Evolutionary conservation across 371 early-diverging fungal species (phyloP).

Genomic region (Funneliformis caledonium): DNA sequence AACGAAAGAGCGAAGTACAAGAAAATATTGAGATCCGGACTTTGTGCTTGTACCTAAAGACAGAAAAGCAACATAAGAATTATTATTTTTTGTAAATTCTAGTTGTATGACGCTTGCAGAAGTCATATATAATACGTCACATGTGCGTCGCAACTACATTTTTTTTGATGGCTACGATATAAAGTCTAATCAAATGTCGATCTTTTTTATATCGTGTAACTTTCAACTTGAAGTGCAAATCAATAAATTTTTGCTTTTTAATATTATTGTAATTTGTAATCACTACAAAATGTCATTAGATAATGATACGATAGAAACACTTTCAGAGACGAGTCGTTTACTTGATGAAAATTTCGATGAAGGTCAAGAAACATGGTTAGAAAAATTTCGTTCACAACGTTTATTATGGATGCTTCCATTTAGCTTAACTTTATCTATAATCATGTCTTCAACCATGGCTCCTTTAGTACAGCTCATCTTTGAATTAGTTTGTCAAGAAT

Average conservation of each 20-base stretch:
- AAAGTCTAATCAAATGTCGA: no score
- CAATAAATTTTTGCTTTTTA: neutral
- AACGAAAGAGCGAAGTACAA: no score
- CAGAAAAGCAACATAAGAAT: no score
- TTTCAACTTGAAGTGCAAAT: no score
- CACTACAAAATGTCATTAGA: neutral
- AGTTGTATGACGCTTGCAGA: no score
- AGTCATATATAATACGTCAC: no score
- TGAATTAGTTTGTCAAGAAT: slow-evolving; percentile 19
- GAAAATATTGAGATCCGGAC: no score
- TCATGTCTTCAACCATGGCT: slow-evolving; percentile 1
- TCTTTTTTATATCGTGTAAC: no score
- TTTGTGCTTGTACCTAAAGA: no score
- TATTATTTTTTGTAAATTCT: no score
- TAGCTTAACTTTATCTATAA: slow-evolving; percentile 7
- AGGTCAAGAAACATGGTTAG: neutral
- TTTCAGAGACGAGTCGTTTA: neutral
- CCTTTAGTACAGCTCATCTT: slow-evolving; percentile 22
- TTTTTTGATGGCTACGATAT: no score
- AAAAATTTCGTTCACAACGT: slow-evolving; percentile 25
- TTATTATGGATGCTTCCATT: slow-evolving; percentile 34
- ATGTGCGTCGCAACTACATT: no score
- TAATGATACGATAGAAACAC: neutral
- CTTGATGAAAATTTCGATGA: neutral
- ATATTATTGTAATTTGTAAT: neutral